phyloP scores from a whole-genome alignment of 2,329 filamentous ascomycete species.

The Epichloe aotearoae region DNA sequence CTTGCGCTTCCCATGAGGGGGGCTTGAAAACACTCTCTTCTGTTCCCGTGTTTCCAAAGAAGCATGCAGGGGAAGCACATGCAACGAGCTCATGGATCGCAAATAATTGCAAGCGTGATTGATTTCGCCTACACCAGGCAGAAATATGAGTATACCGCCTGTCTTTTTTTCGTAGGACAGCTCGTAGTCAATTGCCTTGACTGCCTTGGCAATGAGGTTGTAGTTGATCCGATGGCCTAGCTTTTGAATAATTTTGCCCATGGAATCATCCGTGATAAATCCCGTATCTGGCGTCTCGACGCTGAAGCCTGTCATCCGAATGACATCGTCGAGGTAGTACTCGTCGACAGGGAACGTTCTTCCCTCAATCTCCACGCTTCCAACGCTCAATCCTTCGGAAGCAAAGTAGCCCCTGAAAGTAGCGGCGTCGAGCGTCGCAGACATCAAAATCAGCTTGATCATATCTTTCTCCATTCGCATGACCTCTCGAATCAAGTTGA shows the following conservation, averaged over 20 bases:
- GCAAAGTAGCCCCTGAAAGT: conserved; percentile 79
- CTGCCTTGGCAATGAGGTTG: conserved; percentile 66
- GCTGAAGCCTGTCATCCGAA: conserved; percentile 64
- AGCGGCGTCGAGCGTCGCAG: conserved; percentile 79
- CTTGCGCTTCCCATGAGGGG: conserved; percentile 74
- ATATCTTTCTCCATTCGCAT: conserved; percentile 61
- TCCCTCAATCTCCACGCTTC: conserved; percentile 73
- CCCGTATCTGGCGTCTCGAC: conserved; percentile 33
- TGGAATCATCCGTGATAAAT: conserved; percentile 35
- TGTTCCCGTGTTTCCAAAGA: conserved; percentile 84
- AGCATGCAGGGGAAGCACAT: conserved; percentile 81
- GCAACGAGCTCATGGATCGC: conserved; percentile 44
- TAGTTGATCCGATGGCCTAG: conserved; percentile 85
- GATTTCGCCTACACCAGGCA: conserved; percentile 87
- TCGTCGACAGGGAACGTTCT: conserved; percentile 84
- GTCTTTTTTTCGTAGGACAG: conserved; percentile 46
- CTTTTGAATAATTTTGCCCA: conserved; percentile 59
- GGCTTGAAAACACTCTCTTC: conserved; percentile 68
- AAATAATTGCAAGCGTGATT: conserved; percentile 63
- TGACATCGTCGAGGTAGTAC: conserved; percentile 77
- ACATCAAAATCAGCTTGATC: conserved; percentile 88
- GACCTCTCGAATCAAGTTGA: conserved; percentile 77
- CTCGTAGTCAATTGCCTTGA: conserved; percentile 68
- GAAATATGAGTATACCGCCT: conserved; percentile 88
- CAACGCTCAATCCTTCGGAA: conserved; percentile 52